Conservation (phyloP, 257 asterid genomes). For the Solanum tacnaense region DNA sequence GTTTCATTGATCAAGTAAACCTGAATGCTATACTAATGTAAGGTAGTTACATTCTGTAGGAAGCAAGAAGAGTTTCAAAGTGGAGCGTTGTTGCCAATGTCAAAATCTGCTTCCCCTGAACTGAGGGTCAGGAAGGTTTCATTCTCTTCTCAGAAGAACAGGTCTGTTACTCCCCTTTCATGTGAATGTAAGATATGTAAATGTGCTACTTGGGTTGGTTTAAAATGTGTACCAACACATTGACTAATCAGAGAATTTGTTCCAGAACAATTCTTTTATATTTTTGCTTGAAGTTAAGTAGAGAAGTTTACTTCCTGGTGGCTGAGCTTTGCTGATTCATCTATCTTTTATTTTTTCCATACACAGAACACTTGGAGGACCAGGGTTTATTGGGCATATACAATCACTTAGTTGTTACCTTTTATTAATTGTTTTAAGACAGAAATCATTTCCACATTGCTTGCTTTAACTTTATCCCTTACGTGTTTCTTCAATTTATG, state of each 20-base stretch:
- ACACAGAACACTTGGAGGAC: not conserved
- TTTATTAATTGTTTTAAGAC: not conserved
- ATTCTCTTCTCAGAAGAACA: constrained; percentile 27
- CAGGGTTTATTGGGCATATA: not conserved
- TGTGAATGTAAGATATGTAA: not conserved
- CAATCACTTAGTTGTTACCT: not conserved
- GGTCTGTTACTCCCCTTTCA: constrained; percentile 24
- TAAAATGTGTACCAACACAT: not conserved
- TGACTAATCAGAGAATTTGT: not conserved
- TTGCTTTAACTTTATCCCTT: not conserved
- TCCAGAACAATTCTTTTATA: not conserved
- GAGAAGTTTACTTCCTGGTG: not conserved
- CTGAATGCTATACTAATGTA: not conserved
- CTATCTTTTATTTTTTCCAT: not conserved
- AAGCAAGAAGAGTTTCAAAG: constrained; percentile 19
- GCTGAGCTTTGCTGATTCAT: not conserved
- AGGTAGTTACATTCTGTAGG: constrained; percentile 26
- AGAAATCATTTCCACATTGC: not conserved
- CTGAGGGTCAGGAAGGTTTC: constrained; percentile 24
- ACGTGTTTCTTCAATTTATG: not conserved
- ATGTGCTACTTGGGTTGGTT: not conserved
- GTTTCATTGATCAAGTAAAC: not conserved
- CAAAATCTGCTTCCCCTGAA: constrained; percentile 39
- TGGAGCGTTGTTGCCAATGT: constrained; percentile 46
- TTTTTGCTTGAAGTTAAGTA: not conserved